Evolutionary conservation across 2,329 filamentous ascomycete species (phyloP).

Genomic region (Exophiala viscosa): DNA sequence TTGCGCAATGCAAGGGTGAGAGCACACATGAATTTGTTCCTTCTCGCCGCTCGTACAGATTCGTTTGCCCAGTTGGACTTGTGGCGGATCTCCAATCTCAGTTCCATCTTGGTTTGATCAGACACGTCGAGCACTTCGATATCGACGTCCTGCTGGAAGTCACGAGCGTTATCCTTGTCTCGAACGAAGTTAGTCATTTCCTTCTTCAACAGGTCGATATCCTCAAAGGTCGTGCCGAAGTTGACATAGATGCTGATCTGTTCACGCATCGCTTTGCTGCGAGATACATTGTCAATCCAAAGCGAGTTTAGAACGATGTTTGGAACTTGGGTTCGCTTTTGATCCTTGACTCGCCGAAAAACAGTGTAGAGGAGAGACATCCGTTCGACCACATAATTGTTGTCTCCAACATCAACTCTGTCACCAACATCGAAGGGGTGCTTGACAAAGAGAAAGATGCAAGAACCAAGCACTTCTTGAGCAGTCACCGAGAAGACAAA

Average conservation of each 20-base stretch:
- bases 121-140: conserved; percentile 75
- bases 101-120: conserved; percentile 80
- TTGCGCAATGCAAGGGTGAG: conserved; percentile 79
- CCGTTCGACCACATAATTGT: conserved; percentile 78
- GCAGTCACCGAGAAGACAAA: conserved; percentile 91
- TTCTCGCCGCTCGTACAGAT: conserved; percentile 69
- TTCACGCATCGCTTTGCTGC: conserved; percentile 89
- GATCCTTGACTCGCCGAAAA: conserved; percentile 77
- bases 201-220: conserved; percentile 75
- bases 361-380: conserved; percentile 92
- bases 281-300: conserved; percentile 93
- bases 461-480: conserved; percentile 95
- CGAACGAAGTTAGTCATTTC: conserved; percentile 85
- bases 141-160: conserved; percentile 81
- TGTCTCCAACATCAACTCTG: conserved; percentile 71
- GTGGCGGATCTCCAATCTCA: conserved; percentile 81
- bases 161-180: conserved; percentile 77
- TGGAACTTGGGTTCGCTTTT: conserved; percentile 77
- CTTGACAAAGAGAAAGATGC: conserved; percentile 98
- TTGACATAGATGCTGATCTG: conserved; percentile 73
- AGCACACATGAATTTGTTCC: conserved; percentile 96
- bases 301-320: conserved; percentile 88
- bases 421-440: conserved; percentile 96
- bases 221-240: conserved; percentile 84
- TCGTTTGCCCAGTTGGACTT: conserved; percentile 94